These are phyloP conservation scores for Naematelia aurantialba DNA, from an alignment of 768 basidiomycete genomes.

Conservation along the genomic window DNA sequence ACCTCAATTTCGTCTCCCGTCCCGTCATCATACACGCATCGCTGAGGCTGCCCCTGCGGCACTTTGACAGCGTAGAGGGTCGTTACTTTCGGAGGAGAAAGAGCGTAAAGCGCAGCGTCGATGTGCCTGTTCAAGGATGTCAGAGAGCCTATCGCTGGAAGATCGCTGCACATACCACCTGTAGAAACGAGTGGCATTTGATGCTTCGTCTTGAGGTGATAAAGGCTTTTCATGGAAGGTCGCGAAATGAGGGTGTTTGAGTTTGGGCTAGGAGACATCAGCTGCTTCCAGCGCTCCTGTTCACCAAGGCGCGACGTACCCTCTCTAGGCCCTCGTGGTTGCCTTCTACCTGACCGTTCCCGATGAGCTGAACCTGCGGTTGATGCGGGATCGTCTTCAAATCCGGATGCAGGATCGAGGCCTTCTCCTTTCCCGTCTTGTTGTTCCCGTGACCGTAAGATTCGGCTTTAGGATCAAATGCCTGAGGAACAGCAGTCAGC, in stretches of 20 bases:
- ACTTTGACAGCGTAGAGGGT: conserved; percentile 75
- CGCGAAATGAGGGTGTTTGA: conserved; percentile 81
- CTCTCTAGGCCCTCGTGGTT: conserved; percentile 74
- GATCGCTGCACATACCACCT: conserved; percentile 57
- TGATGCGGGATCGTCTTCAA: conserved; percentile 85
- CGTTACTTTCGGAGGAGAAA: conserved; percentile 66
- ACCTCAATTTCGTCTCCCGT: conserved; percentile 77
- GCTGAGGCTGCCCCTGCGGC: conserved; percentile 64
- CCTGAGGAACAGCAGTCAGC: conserved; percentile 54
- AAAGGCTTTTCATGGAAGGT: conserved; percentile 81
- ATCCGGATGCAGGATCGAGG: conserved; percentile 82
- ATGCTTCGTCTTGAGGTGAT: conserved; percentile 67
- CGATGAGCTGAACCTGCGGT: conserved; percentile 87
- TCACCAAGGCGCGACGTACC: conserved; percentile 33
- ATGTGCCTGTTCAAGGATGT: too few relatives aligned
- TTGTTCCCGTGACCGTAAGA: conserved; percentile 85
- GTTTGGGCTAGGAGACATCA: conserved; percentile 54
- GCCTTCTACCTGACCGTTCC: conserved; percentile 70
- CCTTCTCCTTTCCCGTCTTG: conserved; percentile 68
- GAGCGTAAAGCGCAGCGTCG: conserved; percentile 59
- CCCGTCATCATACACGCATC: conserved; percentile 75
- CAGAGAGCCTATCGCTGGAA: too few relatives aligned
- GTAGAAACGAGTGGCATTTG: conserved; percentile 81
- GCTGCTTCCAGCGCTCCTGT: neutral
- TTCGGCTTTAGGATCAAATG: conserved; percentile 65